A percentile compares a stretch with the other conserved stretches of the same genome.
These are phyloP conservation scores for Dacryopinax spathularia DNA, from an alignment of 768 basidiomycete species.

Conservation along the genomic window DNA sequence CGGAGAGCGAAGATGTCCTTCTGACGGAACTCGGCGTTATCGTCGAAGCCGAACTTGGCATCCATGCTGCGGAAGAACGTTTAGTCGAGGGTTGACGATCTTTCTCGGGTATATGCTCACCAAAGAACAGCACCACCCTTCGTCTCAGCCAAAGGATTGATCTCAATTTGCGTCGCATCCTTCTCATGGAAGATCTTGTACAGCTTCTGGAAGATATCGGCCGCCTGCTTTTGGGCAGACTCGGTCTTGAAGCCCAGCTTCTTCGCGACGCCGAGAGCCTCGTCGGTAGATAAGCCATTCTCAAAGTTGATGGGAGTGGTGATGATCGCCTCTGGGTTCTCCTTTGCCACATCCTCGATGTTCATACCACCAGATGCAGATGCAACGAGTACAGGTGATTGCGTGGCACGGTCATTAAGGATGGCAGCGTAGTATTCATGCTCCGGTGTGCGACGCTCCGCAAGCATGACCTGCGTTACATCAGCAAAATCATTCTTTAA, in stretches of 20 bases:
- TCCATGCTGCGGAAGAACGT: conserved; percentile 71
- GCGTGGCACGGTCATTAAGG: conserved; percentile 80
- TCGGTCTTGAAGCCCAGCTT: conserved; percentile 78
- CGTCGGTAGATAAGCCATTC: conserved; percentile 57
- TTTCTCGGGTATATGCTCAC: conserved; percentile 29
- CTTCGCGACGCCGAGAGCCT: conserved; percentile 66
- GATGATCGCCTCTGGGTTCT: conserved; percentile 87
- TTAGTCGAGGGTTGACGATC: background rate
- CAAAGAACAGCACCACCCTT: conserved; percentile 85
- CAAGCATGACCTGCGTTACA: conserved; percentile 74
- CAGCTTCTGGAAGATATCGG: conserved; percentile 82
- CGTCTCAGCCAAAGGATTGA: conserved; percentile 93
- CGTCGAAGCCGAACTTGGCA: conserved; percentile 99
- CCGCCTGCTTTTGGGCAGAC: conserved; percentile 64
- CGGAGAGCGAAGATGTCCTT: conserved; percentile 75
- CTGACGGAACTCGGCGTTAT: conserved; percentile 98
- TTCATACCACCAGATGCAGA: conserved; percentile 98
- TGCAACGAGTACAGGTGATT: conserved; percentile 83
- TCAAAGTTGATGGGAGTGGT: conserved; percentile 82
- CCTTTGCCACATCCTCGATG: conserved; percentile 96
- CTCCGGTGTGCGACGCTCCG: conserved; percentile 79
- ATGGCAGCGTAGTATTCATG: conserved; percentile 99
- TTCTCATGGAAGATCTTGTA: conserved; percentile 97
- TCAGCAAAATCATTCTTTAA: background rate
- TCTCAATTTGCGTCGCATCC: conserved; percentile 98